phyloP scores from a whole-genome alignment of 345 rosid species.

The Capsella bursapastoris region DNA sequence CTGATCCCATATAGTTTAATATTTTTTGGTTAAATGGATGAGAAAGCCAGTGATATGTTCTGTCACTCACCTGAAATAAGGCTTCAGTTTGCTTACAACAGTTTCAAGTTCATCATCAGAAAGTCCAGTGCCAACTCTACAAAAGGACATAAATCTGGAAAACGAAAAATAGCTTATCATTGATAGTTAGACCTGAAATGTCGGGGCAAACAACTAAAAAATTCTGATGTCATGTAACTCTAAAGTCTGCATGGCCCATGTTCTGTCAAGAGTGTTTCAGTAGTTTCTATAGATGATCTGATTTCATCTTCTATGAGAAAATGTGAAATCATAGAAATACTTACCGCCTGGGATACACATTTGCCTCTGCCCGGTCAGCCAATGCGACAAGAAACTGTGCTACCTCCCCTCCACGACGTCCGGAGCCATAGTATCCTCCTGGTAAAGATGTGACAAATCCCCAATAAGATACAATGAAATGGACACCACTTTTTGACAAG shows the following conservation, averaged over 20 bases:
- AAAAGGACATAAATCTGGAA: slow-evolving; percentile 88
- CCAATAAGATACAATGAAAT: slow-evolving; percentile 24
- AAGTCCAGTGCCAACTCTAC: slow-evolving; percentile 97
- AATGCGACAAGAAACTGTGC: slow-evolving; percentile 94
- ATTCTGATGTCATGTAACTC: not conserved
- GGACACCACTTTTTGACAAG: not conserved
- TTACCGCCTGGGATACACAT: slow-evolving; percentile 79
- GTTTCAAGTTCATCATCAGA: slow-evolving; percentile 84
- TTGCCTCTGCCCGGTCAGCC: slow-evolving; percentile 71
- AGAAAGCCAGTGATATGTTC: slow-evolving; percentile 13
- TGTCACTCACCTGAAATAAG: slow-evolving; percentile 73
- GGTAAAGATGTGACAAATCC: slow-evolving; percentile 31
- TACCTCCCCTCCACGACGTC: slow-evolving; percentile 97
- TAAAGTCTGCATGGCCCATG: not conserved
- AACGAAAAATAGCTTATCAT: slow-evolving; percentile 29
- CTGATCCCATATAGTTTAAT: not conserved
- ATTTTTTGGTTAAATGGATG: not conserved
- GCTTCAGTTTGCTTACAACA: slow-evolving; percentile 83
- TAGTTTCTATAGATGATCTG: slow-evolving; percentile 5
- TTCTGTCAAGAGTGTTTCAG: slow-evolving; percentile 7
- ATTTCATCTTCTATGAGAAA: not conserved
- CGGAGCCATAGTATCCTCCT: slow-evolving; percentile 99
- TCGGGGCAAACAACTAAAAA: slow-evolving; percentile 11
- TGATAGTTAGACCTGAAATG: not conserved
- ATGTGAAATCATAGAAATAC: slow-evolving; percentile 20